A percentile compares a stretch with the other conserved stretches of the same genome.
These are phyloP conservation scores for Persicaria tinctoria DNA, from an alignment of 148 eudicot species.

Conservation along the genomic window DNA sequence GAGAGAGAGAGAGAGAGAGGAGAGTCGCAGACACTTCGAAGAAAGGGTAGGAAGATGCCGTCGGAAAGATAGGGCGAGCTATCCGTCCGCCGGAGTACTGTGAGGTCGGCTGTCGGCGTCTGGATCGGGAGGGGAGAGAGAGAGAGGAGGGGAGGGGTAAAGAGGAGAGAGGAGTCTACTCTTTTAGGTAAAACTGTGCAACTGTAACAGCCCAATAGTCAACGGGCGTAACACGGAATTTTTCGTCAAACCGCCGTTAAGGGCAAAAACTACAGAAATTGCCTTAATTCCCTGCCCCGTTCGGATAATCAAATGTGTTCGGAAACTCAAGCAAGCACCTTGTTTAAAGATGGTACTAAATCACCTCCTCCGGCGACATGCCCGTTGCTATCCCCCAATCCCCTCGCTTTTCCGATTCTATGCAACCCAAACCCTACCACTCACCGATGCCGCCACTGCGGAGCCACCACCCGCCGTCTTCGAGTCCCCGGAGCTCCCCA, in stretches of 20 bases:
- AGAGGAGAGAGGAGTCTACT: neutral
- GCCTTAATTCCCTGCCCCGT: no score
- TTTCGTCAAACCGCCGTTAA: no score
- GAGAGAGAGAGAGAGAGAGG: neutral
- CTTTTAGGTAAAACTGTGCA: neutral
- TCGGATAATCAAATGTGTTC: neutral
- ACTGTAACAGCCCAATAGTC: no score
- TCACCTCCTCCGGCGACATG: neutral
- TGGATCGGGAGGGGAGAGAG: neutral
- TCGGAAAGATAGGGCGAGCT: neutral
- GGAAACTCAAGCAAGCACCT: neutral
- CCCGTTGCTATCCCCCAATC: neutral
- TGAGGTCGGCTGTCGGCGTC: constrained; percentile 1
- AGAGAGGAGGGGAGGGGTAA: neutral
- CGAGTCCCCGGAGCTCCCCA: constrained; percentile 69
- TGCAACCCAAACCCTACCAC: neutral
- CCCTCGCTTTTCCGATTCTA: neutral
- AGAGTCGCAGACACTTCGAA: neutral
- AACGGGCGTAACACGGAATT: no score
- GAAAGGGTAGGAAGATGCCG: neutral
- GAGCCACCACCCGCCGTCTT: constrained; percentile 20
- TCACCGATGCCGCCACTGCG: constrained; percentile 15
- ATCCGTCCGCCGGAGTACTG: neutral
- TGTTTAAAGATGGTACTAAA: neutral
- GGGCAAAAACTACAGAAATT: no score